Evolutionary conservation across 2,329 filamentous ascomycete species (phyloP).

Genomic region (Aspergillus eucalypticola): DNA sequence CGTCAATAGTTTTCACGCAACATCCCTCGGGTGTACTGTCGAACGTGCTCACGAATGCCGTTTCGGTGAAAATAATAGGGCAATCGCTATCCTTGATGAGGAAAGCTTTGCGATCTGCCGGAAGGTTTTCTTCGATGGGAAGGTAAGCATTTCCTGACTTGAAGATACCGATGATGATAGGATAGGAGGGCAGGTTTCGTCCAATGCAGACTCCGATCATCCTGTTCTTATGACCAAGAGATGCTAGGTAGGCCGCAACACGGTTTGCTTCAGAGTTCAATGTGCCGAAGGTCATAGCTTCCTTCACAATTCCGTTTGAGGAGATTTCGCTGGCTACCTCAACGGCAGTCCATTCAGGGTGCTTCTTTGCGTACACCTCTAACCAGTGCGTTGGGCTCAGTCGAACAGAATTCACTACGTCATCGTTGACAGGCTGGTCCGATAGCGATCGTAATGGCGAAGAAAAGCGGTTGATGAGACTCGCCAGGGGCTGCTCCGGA

Average conservation of each 20-base stretch:
- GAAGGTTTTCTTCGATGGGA: slow-evolving; percentile 37
- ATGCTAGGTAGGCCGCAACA: slow-evolving; percentile 28
- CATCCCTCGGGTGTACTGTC: slow-evolving; percentile 22
- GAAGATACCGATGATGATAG: slow-evolving; percentile 34
- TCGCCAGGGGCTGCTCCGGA: slow-evolving; percentile 27
- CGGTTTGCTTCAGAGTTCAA: slow-evolving; percentile 27
- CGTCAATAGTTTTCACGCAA: slow-evolving; percentile 25
- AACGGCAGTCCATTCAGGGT: slow-evolving; percentile 33
- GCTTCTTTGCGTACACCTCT: slow-evolving; percentile 25
- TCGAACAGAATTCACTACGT: slow-evolving; percentile 20
- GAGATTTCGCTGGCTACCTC: slow-evolving; percentile 29
- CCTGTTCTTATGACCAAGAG: slow-evolving; percentile 22
- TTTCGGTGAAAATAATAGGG: slow-evolving; percentile 32
- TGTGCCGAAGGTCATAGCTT: slow-evolving; percentile 28
- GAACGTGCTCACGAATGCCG: slow-evolving; percentile 20
- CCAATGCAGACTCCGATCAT: slow-evolving; percentile 33
- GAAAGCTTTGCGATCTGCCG: slow-evolving; percentile 31
- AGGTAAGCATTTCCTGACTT: slow-evolving; percentile 38
- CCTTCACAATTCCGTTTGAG: slow-evolving; percentile 21
- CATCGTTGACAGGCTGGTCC: slow-evolving; percentile 18
- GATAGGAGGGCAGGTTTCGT: slow-evolving; percentile 29
- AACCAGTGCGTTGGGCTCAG: slow-evolving; percentile 33
- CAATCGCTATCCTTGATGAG: slow-evolving; percentile 31
- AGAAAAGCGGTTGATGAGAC: slow-evolving; percentile 28
- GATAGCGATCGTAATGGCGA: slow-evolving; percentile 27